phyloP scores from a whole-genome alignment of 495 filamentous ascomycete genomes.

The Penicillium longicatenatum region DNA sequence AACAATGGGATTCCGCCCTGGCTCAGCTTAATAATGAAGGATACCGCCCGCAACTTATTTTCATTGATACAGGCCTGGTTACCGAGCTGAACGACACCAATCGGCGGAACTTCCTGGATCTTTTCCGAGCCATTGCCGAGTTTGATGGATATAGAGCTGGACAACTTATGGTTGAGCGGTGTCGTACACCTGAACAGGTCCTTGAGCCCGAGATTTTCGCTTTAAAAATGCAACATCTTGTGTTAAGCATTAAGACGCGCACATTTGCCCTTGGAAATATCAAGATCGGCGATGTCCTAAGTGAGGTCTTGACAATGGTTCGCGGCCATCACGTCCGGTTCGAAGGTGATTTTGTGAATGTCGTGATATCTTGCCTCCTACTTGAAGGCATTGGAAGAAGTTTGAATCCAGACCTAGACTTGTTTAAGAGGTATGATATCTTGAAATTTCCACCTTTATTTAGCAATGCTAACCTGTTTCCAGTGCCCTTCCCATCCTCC shows the following conservation, averaged over 20 bases:
- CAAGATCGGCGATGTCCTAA: constrained; percentile 93
- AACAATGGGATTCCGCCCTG: constrained; percentile 73
- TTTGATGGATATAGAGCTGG: constrained; percentile 97
- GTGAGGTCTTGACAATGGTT: constrained; percentile 90
- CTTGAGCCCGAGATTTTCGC: constrained; percentile 88
- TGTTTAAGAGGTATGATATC: constrained; percentile 69
- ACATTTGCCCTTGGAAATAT: constrained; percentile 94
- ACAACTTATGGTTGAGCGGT: constrained; percentile 93
- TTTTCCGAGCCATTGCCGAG: constrained; percentile 94
- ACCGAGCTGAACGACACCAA: constrained; percentile 89
- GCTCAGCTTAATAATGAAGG: constrained; percentile 82
- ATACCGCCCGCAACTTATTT: constrained; percentile 91
- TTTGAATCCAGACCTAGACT: constrained; percentile 83
- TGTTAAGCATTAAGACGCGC: constrained; percentile 81
- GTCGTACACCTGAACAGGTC: constrained; percentile 85
- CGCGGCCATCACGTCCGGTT: constrained; percentile 89
- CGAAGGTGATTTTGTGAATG: constrained; percentile 98
- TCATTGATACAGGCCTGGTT: constrained; percentile 96
- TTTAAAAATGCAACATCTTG: constrained; percentile 93
- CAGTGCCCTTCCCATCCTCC: constrained; percentile 87
- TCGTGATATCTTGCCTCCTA: constrained; percentile 91
- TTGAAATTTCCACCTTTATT: neutral
- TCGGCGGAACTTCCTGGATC: constrained; percentile 87
- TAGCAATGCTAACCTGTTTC: constrained; percentile 7
- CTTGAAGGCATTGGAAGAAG: constrained; percentile 92